Evolutionary conservation across 768 basidiomycete genomes (phyloP), one percentile per base, ranked within the genome.

Genomic region (Boletus edulis): DNA sequence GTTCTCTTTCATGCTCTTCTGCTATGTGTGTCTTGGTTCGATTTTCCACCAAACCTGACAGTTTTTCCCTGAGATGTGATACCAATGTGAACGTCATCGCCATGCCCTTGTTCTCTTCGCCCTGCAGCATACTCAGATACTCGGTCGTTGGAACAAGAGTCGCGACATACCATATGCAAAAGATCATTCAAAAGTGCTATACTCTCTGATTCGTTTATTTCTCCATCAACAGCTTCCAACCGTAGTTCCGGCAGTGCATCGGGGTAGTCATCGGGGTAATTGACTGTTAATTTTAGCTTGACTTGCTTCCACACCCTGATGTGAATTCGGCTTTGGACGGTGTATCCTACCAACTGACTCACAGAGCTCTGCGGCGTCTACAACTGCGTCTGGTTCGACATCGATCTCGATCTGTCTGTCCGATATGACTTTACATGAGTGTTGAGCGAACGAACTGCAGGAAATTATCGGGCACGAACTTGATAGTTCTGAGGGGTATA

Each of bases 31-130:
- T 78, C 53, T 84, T 84, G 18, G 75, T 76, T 59, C 91, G 81
- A 42, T 72, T 64, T 38, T 79, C 80, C 35, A 93, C 81, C 24
- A 95, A 73, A 17, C 67, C 64, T 5, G 85, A 81, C 15, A 98
- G 75, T 47, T 83, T 78, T 71, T 98, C 94, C 59, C 89, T 80
- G 43, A 97, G 80, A 62, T 89, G 86, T 0, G 90, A 87, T 12
- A 94, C 86, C 17, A 99, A 78, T 0, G 96, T 94, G 67, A 97
- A 99, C 17, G 94, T 95, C 94, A 98, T 98, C 3, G 97, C 94
- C 88, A 95, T 95, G 41, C 93, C 93, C 20, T 92, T 65, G 69
- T 90, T 94, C 66, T 94, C 92, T 66, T 87, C 82, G 52, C 89
- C 90, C 88, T 91, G 54, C 32, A 46, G 38, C 22, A 34, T 29